A percentile compares a stretch with the other conserved stretches of the same genome.
Evolutionary conservation across 768 basidiomycete genomes (phyloP).

Genomic region (Gloeopeniophorella convolvens): DNA sequence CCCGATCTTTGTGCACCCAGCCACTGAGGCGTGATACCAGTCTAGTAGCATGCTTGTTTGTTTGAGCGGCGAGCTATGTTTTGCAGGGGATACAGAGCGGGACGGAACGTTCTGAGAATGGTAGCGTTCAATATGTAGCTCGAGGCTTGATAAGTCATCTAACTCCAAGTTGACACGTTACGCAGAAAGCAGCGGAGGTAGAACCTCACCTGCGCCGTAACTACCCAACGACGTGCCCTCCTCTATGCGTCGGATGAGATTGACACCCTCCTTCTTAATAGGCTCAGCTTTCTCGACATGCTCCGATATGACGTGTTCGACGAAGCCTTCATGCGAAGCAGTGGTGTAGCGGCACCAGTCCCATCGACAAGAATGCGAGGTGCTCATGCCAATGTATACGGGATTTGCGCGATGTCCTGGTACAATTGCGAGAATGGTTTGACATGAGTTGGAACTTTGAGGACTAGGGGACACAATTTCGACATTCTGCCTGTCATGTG

Average conservation of each 20-base stretch:
- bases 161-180: not conserved
- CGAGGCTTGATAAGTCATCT: not conserved
- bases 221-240: constrained; percentile 1
- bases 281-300: constrained; percentile 16
- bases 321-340: not conserved
- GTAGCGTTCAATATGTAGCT: too few relatives aligned
- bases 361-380: constrained; percentile 17
- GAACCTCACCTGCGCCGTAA: not conserved
- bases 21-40: too few relatives aligned
- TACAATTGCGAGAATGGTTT: too few relatives aligned
- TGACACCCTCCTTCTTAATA: constrained; percentile 9
- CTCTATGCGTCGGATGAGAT: constrained; percentile 11
- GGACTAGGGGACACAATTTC: too few relatives aligned
- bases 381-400: not conserved
- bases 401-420: not conserved
- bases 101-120: too few relatives aligned
- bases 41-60: too few relatives aligned
- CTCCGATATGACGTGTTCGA: constrained; percentile 7
- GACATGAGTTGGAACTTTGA: not conserved
- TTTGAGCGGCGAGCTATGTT: too few relatives aligned
- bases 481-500: too few relatives aligned
- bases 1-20: too few relatives aligned
- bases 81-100: too few relatives aligned
- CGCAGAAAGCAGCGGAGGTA: not conserved
- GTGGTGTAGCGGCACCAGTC: constrained; percentile 18